Base-by-base conservation (phyloP, 1,284 basidiomycete species). In the Moesziomyces sp. region DNA sequence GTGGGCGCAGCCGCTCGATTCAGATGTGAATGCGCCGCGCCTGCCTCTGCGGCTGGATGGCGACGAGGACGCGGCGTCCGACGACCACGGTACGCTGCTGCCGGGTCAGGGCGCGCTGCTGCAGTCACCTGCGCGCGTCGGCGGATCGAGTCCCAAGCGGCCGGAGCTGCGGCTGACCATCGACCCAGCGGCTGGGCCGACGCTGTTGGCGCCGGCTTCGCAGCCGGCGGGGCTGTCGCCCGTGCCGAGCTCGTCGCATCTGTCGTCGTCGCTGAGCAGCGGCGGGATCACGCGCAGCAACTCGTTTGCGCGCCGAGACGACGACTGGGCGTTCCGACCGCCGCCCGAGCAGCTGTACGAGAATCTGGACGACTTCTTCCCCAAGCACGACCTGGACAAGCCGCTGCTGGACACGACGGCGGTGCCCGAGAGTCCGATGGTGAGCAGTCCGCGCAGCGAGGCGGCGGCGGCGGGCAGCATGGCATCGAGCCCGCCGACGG, bases 311-410 rank as follows among this genome's bases (percentile, higher is more conserved):
- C 62, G 70, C n/a, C 48, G 74, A 26, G 77, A 74, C 34, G 62
- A 63, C 46, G 84, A 84, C 54, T 86, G 86, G 86, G 85, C 86
- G 0, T 90, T 92, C 72, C 92, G 97, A 81, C 97, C 97, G 14
- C 90, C 91, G 34, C 91, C 95, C 0, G 97, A 99, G 83, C 92
- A 93, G 79, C 91, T 99, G 57, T 94, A 95, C 84, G 92, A 98
- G 59, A 90, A 92, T 58, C 88, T 99, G 8, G 93, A 98, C 79
- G 90, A 92, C 73, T 97, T 93, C 87, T 99, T 99, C 88, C 95
- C 95, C 0, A 91, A 92, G 76, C 93, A 97, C 83, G 95, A 99
- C 82, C 88, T 99, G 52, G 97, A 99, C 85, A 92, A 93, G 82
- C 96, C 96, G 1, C 91, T 99, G 62, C 92, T 98, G 59, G 95